phyloP scores from a whole-genome alignment of 2,329 filamentous ascomycete species.

The Beauveria pseudobassiana region DNA sequence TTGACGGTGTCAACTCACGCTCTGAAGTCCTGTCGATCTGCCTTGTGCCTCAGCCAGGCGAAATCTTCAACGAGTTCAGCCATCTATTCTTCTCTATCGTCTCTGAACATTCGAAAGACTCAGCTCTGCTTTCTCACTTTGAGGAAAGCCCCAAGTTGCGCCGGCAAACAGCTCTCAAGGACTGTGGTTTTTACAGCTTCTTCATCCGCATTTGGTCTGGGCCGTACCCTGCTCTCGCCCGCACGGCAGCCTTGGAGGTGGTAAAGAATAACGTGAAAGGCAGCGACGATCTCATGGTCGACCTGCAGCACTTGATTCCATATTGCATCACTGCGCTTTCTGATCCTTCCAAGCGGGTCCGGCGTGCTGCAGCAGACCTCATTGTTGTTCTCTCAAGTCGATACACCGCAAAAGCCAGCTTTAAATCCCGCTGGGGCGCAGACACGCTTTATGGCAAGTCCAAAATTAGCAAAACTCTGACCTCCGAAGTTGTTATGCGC shows the following conservation, averaged over 20 bases:
- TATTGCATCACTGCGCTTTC: conserved; percentile 69
- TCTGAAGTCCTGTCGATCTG: conserved; percentile 41
- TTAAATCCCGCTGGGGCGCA: conserved; percentile 52
- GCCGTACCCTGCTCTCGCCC: conserved; percentile 59
- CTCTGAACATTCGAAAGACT: conserved; percentile 33
- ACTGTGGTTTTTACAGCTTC: conserved; percentile 66
- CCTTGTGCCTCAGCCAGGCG: conserved; percentile 40
- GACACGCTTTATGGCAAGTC: conserved; percentile 56
- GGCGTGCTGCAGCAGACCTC: conserved; percentile 65
- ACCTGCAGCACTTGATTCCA: conserved; percentile 76
- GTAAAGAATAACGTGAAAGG: conserved; percentile 50
- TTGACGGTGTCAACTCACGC: conserved; percentile 30
- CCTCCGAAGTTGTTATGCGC: conserved; percentile 48
- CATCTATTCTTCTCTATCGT: conserved; percentile 50
- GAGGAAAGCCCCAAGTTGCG: conserved; percentile 48
- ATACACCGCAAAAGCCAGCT: conserved; percentile 30
- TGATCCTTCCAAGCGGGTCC: conserved; percentile 69
- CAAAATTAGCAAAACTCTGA: conserved; percentile 49
- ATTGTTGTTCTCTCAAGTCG: conserved; percentile 47
- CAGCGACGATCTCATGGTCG: conserved; percentile 41
- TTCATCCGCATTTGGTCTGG: conserved; percentile 69
- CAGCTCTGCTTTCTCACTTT: conserved; percentile 39
- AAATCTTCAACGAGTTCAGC: conserved; percentile 51
- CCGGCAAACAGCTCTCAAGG: conserved; percentile 45
- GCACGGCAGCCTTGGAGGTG: conserved; percentile 61